These are phyloP conservation scores for Alternaria consortialis DNA, from an alignment of 2,329 filamentous ascomycete species.

Conservation along the genomic window DNA sequence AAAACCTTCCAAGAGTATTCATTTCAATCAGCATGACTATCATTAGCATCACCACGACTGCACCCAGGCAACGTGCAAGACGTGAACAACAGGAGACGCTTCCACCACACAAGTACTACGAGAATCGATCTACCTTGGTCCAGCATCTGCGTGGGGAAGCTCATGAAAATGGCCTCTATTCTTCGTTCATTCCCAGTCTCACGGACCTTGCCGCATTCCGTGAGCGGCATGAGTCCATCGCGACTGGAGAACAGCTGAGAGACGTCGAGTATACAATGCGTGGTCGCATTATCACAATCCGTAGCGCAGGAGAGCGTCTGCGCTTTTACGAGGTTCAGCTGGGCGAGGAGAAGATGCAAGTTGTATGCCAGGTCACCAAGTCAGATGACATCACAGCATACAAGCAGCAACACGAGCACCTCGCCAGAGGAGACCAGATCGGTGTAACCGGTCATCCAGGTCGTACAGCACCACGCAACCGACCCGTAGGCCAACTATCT, in stretches of 20 bases:
- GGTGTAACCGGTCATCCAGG: slow-evolving; percentile 86
- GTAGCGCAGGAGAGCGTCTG: not conserved
- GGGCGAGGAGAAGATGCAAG: not conserved
- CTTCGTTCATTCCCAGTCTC: not conserved
- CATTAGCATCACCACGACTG: not conserved
- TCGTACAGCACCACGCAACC: slow-evolving; percentile 86
- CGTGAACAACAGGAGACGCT: not conserved
- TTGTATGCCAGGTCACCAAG: not conserved
- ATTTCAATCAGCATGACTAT: not conserved
- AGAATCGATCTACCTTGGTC: not conserved
- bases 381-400: not conserved
- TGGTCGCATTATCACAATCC: not conserved
- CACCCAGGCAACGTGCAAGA: not conserved
- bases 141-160: not conserved
- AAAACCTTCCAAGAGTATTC: not conserved
- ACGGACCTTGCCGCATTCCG: not conserved
- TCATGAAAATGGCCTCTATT: no score
- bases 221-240: not conserved
- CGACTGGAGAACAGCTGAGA: not conserved
- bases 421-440: slow-evolving; percentile 51
- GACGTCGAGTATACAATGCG: not conserved
- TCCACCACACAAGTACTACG: not conserved
- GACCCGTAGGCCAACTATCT: slow-evolving; percentile 89
- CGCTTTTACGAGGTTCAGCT: not conserved
- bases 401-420: slow-evolving; percentile 2